phyloP scores from a whole-genome alignment of 495 filamentous ascomycete genomes.

The Aspergillus carlsbadensis region DNA sequence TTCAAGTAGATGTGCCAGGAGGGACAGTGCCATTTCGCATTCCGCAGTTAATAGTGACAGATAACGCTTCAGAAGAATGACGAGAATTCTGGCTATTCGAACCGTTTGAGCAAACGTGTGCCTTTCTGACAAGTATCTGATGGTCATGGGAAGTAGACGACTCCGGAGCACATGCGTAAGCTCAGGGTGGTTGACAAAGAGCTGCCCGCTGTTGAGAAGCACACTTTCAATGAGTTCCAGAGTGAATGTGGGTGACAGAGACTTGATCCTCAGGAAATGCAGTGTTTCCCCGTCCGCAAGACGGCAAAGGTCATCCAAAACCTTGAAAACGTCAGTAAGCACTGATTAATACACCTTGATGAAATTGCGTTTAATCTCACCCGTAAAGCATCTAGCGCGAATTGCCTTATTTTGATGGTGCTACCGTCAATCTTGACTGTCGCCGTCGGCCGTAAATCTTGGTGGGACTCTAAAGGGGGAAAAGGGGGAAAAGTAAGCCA shows the following conservation, averaged over 20 bases:
- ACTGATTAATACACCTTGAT: background rate
- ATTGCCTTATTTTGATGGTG: constrained; percentile 62
- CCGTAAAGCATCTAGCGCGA: constrained; percentile 83
- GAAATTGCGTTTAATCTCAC: constrained; percentile 32
- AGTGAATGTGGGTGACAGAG: constrained; percentile 76
- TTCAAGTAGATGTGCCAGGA: constrained; percentile 87
- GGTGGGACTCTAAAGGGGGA: constrained; percentile 60
- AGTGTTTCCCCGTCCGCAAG: constrained; percentile 80
- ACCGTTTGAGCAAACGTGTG: constrained; percentile 81
- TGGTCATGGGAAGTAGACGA: constrained; percentile 80
- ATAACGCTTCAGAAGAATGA: constrained; percentile 73
- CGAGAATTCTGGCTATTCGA: constrained; percentile 76
- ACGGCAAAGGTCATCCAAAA: constrained; percentile 88
- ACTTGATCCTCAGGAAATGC: constrained; percentile 72
- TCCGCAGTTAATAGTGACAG: constrained; percentile 72
- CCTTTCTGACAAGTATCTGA: constrained; percentile 73
- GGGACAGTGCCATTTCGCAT: constrained; percentile 78
- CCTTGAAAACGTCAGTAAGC: constrained; percentile 32
- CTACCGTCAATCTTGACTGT: constrained; percentile 53
- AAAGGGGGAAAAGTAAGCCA: constrained; percentile 50
- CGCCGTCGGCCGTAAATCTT: constrained; percentile 31
- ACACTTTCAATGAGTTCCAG: constrained; percentile 90
- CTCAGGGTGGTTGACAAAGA: constrained; percentile 77
- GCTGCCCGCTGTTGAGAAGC: constrained; percentile 75
- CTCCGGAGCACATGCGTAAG: constrained; percentile 74